Conservation (phyloP, 306 rosid species). For the Dalbergia cochinchinensis region DNA sequence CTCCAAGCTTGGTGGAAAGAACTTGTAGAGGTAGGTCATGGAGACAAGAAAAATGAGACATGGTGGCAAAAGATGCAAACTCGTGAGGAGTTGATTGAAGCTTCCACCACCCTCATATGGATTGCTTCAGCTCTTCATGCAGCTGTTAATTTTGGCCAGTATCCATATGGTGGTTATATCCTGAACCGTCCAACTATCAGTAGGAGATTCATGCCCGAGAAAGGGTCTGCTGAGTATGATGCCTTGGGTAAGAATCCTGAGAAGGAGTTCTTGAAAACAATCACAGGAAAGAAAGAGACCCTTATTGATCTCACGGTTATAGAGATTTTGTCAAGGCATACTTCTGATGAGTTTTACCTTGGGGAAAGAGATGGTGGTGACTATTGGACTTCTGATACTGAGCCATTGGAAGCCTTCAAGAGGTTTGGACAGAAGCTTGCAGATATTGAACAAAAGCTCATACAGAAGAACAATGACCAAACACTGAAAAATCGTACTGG, state of each 20-base stretch:
- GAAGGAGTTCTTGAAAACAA: constrained; percentile 56
- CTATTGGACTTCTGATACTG: constrained; percentile 39
- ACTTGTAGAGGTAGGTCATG: constrained; percentile 63
- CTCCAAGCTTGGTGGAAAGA: constrained; percentile 86
- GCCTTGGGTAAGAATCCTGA: constrained; percentile 60
- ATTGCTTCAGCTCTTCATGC: constrained; percentile 76
- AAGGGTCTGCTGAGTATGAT: constrained; percentile 57
- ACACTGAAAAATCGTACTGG: constrained; percentile 38
- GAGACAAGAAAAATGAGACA: constrained; percentile 59
- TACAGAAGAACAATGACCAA: constrained; percentile 20
- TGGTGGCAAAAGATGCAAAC: constrained; percentile 74
- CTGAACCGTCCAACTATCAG: constrained; percentile 70
- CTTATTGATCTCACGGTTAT: constrained; percentile 59
- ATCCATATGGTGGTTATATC: constrained; percentile 71
- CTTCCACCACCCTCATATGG: constrained; percentile 66
- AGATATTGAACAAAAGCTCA: constrained; percentile 34
- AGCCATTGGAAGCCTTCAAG: constrained; percentile 43
- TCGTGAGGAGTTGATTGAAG: constrained; percentile 49
- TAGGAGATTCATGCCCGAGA: constrained; percentile 62
- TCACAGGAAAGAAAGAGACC: constrained; percentile 63
- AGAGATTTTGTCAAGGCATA: constrained; percentile 71
- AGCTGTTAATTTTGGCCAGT: constrained; percentile 72
- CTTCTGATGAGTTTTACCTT: constrained; percentile 65
- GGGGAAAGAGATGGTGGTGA: constrained; percentile 52
- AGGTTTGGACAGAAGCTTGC: constrained; percentile 41